Evolutionary conservation across 768 basidiomycete species (phyloP).

Genomic region (Pulveroboletus sp.): DNA sequence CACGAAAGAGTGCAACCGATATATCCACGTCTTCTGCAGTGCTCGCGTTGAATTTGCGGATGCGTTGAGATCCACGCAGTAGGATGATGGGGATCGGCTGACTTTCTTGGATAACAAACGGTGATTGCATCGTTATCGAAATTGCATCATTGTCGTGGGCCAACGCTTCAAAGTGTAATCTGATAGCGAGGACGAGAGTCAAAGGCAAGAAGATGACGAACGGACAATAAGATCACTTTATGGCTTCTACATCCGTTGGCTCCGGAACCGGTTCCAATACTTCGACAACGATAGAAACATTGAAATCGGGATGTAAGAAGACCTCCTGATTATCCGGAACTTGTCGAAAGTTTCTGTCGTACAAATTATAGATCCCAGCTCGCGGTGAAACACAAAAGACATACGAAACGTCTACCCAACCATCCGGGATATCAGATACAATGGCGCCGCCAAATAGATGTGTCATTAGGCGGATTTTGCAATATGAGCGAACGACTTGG

Average conservation of each 20-base stretch:
- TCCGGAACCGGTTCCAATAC: slow-evolving; percentile 71
- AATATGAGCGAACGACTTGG: too few species aligned
- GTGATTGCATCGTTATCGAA: slow-evolving; percentile 42
- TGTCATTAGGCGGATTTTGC: too few species aligned
- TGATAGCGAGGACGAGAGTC: slow-evolving; percentile 31
- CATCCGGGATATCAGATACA: slow-evolving; percentile 48
- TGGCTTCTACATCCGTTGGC: slow-evolving; percentile 56
- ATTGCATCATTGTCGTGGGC: slow-evolving; percentile 87
- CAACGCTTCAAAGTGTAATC: slow-evolving; percentile 87
- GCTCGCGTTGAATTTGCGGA: slow-evolving; percentile 73
- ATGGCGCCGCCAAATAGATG: slow-evolving; percentile 88
- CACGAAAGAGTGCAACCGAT: slow-evolving; percentile 77
- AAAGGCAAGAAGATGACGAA: background rate
- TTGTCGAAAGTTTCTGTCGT: slow-evolving; percentile 64
- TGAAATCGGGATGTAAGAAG: slow-evolving; percentile 67
- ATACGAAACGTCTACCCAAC: slow-evolving; percentile 85
- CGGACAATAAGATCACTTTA: slow-evolving; percentile 49
- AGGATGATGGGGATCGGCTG: slow-evolving; percentile 54
- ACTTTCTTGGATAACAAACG: slow-evolving; percentile 41
- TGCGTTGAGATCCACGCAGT: slow-evolving; percentile 66
- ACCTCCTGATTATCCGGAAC: slow-evolving; percentile 96
- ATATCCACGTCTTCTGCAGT: slow-evolving; percentile 69
- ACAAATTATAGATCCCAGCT: background rate
- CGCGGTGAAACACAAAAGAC: slow-evolving; percentile 29
- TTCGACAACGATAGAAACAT: slow-evolving; percentile 80